Base-by-base conservation (phyloP, 495 filamentous ascomycete species). In the Ascobolus immersus region DNA sequence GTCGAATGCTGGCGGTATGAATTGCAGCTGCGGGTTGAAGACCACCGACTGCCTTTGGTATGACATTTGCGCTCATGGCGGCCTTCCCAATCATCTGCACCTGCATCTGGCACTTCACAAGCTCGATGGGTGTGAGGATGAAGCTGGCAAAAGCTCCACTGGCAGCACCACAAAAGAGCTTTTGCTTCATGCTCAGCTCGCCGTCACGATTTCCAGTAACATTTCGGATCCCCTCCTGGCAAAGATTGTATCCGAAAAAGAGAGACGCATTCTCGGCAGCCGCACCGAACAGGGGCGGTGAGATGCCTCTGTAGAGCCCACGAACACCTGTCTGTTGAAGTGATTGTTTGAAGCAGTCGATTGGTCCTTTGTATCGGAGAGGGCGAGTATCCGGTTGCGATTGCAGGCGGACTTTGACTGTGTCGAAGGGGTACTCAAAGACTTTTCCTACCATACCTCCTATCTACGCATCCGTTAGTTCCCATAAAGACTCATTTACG, bases 101-200 rank as follows among this genome's bases (percentile, higher is more conserved):
- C 52, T 99, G 89, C 62, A 99, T 89, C 55, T 84, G 84, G 63
- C 89, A 99, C 55, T 99, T 99, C 47, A 99, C 73, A 29, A 99
- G 65, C 51, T 99, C 89, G 35, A 99, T 79, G 0, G 89, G 89
- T 0, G 89, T 99, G 30, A 99, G 66, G 21, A 89, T 61, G 21
- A 94, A 56, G 2, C 76, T 82, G 1, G 89, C 92, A 44, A 92
- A 70, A 14, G 77, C 79, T n/a, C 89, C 89, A 10, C 78, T 70
- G 17, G 72, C 69, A 13, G 72, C 80, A 26, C 89, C 89, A 24
- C 73, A 76, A 21, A 70, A 49, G n/a, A 92, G 59, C 0, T 78
- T 71, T 1, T 93, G 60, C 11, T 48, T 38, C 15, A 13, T n/a
- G 28, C 18, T 17, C 28, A 14, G 2, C 15, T 60, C 58, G 2